These are phyloP conservation scores for Leptosphaerulina australis DNA, from an alignment of 2,329 filamentous ascomycete genomes.

Conservation along the genomic window DNA sequence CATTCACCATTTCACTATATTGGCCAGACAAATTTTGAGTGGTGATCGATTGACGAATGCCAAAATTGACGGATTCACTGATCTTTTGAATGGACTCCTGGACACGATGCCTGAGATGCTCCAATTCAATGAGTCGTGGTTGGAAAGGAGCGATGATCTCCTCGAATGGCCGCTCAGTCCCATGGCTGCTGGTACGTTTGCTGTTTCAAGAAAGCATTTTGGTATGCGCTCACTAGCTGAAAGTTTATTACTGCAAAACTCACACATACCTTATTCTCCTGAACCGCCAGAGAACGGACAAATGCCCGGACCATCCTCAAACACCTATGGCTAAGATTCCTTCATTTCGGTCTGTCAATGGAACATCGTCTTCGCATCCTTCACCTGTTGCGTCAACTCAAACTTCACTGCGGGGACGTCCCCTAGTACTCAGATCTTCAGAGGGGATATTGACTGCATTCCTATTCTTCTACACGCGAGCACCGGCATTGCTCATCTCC, in stretches of 20 bases:
- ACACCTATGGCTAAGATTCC: neutral
- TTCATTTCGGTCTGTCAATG: slow-evolving; percentile 25
- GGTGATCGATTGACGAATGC: slow-evolving; percentile 51
- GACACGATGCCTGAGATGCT: slow-evolving; percentile 56
- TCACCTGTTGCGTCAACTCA: slow-evolving; percentile 25
- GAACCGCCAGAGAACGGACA: slow-evolving; percentile 53
- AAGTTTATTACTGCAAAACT: slow-evolving; percentile 55
- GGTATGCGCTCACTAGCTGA: slow-evolving; percentile 21
- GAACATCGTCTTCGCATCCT: slow-evolving; percentile 15
- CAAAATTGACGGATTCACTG: slow-evolving; percentile 57
- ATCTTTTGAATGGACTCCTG: slow-evolving; percentile 50
- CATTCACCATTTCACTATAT: slow-evolving; percentile 55
- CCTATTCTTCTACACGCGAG: slow-evolving; percentile 53
- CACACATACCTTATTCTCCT: slow-evolving; percentile 58
- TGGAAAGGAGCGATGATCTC: slow-evolving; percentile 44
- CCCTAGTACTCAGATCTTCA: slow-evolving; percentile 52
- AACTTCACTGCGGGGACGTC: slow-evolving; percentile 44
- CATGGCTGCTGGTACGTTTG: slow-evolving; percentile 52
- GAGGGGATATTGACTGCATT: slow-evolving; percentile 53
- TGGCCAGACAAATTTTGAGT: slow-evolving; percentile 56
- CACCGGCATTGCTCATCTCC: slow-evolving; percentile 53
- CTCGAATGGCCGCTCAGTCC: slow-evolving; percentile 56
- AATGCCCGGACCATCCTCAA: slow-evolving; percentile 4
- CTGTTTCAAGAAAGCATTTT: neutral
- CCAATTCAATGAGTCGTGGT: slow-evolving; percentile 56